These are phyloP conservation scores for Lentinula edodes DNA, from an alignment of 768 basidiomycete genomes.

Conservation along the genomic window DNA sequence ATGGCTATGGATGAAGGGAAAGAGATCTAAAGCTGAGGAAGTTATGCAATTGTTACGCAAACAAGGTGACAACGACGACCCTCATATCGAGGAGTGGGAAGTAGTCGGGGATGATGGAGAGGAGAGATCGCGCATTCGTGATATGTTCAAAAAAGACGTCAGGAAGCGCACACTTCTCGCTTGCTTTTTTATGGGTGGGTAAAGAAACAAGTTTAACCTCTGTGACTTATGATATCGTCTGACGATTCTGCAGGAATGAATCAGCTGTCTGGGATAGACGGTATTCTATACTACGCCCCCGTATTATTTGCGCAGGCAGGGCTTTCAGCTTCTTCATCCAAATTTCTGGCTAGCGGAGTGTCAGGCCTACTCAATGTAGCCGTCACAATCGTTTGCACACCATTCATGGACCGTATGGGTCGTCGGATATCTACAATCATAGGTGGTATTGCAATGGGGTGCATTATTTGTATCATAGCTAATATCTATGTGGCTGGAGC, in stretches of 20 bases:
- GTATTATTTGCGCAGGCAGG: neutral
- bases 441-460: neutral
- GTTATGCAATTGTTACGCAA: neutral
- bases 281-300: neutral
- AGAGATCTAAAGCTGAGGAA: neutral
- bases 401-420: neutral
- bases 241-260: neutral
- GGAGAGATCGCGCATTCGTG: neutral
- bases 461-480: neutral
- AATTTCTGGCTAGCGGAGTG: neutral
- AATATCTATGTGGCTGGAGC: neutral
- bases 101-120: neutral
- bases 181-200: neutral
- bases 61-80: neutral
- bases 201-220: neutral
- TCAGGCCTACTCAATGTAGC: neutral
- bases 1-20: neutral
- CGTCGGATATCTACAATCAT: neutral
- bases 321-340: neutral
- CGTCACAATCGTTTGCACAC: neutral
- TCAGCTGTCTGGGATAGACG: neutral
- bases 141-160: neutral
- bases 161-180: neutral
- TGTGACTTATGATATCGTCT: neutral
- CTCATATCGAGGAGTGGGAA: neutral